Evolutionary conservation across 768 basidiomycete genomes (phyloP).

Genomic region (Lentinula guzmanii): DNA sequence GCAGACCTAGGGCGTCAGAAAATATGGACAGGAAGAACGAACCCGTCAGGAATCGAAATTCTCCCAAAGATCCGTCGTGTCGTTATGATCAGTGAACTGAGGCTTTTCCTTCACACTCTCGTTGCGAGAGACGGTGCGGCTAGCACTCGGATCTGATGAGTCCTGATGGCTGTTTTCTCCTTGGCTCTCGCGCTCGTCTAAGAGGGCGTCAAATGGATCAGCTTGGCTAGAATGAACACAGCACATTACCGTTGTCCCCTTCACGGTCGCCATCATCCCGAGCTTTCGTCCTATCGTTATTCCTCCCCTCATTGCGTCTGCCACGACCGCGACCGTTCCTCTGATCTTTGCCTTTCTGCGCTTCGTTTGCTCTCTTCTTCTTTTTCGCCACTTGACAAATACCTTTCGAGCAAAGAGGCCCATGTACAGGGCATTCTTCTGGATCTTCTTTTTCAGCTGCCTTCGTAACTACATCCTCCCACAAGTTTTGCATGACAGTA

Average conservation of each 20-base stretch:
- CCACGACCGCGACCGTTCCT: not conserved
- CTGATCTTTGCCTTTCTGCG: not conserved
- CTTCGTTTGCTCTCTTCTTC: not conserved
- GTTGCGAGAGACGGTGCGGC: not conserved
- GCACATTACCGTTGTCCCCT: too few species aligned
- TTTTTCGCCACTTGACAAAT: slow-evolving; percentile 3
- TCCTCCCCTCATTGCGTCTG: not conserved
- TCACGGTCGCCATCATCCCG: not conserved
- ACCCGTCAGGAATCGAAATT: not conserved
- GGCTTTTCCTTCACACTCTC: not conserved
- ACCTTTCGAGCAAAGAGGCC: not conserved
- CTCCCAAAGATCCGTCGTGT: not conserved
- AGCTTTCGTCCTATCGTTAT: not conserved
- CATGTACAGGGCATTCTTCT: not conserved
- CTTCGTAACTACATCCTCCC: not conserved
- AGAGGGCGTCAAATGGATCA: too few species aligned
- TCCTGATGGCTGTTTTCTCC: too few species aligned
- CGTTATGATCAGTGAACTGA: not conserved
- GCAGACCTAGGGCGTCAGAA: too few species aligned
- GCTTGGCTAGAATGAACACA: too few species aligned
- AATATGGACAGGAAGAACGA: too few species aligned
- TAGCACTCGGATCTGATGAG: not conserved
- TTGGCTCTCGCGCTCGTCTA: too few species aligned
- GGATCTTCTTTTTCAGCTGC: not conserved
- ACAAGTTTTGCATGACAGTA: not conserved